Percentiles rank a stretch among this genome's conserved stretches.
Conservation (phyloP, 78 protist genomes). For the Trichosphaerium sp. region DNA sequence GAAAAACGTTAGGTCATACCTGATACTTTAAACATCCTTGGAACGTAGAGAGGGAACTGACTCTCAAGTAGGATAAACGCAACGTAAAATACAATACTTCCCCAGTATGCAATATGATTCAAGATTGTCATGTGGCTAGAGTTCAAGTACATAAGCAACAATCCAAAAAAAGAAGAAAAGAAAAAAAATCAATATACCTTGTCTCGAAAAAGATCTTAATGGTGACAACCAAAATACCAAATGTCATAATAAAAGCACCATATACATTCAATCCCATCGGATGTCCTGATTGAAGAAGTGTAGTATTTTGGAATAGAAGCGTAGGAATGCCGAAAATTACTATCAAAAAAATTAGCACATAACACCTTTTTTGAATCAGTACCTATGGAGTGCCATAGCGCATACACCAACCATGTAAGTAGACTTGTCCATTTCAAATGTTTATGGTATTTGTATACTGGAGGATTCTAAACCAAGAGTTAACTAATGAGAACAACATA, state of each 20-base stretch:
- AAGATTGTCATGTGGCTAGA: not conserved
- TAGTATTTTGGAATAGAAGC: too few species aligned
- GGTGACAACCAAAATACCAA: not conserved
- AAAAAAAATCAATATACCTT: too few species aligned
- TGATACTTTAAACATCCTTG: not conserved
- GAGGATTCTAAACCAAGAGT: not conserved
- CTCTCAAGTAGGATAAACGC: not conserved
- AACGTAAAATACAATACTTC: not conserved
- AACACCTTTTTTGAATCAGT: too few species aligned
- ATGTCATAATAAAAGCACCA: conserved; percentile 1
- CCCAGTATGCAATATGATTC: not conserved
- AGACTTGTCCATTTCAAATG: conserved; percentile 6
- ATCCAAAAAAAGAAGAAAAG: too few species aligned
- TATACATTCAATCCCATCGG: not conserved
- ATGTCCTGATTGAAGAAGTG: conserved; percentile 1
- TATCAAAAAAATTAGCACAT: too few species aligned
- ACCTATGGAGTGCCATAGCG: conserved; percentile 26
- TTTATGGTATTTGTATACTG: conserved; percentile 6
- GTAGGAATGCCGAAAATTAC: too few species aligned
- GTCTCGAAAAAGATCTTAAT: conserved; percentile 4
- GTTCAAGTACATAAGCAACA: too few species aligned
- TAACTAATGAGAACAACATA: not conserved
- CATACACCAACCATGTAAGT: not conserved
- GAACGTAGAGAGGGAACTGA: not conserved
- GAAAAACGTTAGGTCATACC: too few species aligned